Evolutionary conservation across 495 filamentous ascomycete genomes (phyloP).

Genomic region (Apiosordaria backusii): DNA sequence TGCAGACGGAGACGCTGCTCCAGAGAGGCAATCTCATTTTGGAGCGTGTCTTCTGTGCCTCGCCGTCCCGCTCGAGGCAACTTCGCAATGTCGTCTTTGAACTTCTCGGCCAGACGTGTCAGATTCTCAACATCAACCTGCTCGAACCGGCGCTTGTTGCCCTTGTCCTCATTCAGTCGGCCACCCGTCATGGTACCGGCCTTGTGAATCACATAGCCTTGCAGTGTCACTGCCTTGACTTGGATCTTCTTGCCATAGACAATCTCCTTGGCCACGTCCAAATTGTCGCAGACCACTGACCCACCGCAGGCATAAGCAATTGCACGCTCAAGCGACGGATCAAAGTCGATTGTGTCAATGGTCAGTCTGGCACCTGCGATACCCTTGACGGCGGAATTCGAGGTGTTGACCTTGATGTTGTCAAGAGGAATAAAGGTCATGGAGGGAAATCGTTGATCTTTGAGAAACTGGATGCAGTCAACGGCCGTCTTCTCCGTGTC

Average conservation of each 20-base stretch:
- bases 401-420: conserved; percentile 87
- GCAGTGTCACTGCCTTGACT: conserved; percentile 88
- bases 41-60: conserved; percentile 71
- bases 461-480: conserved; percentile 91
- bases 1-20: conserved; percentile 69
- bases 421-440: conserved; percentile 93
- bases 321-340: conserved; percentile 78
- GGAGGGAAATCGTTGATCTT: conserved; percentile 78
- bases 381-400: conserved; percentile 86
- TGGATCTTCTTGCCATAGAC: conserved; percentile 82
- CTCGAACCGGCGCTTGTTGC: conserved; percentile 78
- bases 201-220: conserved; percentile 93
- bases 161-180: conserved; percentile 65
- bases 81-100: conserved; percentile 65
- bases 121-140: conserved; percentile 84
- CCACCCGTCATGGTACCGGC: conserved; percentile 98
- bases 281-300: conserved; percentile 88
- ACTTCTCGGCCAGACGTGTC: conserved; percentile 60
- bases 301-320: conserved; percentile 94
- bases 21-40: conserved; percentile 76
- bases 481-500: conserved; percentile 92
- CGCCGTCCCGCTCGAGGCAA: conserved; percentile 72
- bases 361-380: conserved; percentile 81
- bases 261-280: conserved; percentile 79
- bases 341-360: conserved; percentile 95